These are phyloP conservation scores for Tuber melanosporum DNA, from an alignment of 495 filamentous ascomycete species.

Conservation along the genomic window DNA sequence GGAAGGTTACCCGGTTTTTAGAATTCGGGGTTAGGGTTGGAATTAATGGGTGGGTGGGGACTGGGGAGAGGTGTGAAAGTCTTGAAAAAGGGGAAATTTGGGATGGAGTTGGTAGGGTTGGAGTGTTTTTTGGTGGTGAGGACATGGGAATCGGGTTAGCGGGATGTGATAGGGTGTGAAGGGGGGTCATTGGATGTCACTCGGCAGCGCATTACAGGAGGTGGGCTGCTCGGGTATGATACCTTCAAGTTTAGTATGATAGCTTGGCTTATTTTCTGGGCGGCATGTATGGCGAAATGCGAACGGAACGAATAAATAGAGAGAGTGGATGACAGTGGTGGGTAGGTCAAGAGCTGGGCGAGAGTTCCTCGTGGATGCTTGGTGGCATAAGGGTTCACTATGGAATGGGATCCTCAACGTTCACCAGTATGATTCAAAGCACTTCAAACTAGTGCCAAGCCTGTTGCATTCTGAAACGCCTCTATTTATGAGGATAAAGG, in stretches of 20 bases:
- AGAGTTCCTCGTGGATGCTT: no score
- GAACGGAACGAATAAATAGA: neutral
- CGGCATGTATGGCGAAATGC: neutral
- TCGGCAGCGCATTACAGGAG: neutral
- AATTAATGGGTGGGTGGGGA: neutral
- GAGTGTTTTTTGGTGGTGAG: neutral
- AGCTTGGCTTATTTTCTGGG: neutral
- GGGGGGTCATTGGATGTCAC: neutral
- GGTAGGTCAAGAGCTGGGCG: neutral
- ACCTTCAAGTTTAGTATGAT: neutral
- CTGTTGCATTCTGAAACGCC: no score
- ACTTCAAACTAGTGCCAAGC: no score
- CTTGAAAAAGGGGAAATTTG: neutral
- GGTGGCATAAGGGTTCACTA: no score
- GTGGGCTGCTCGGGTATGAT: neutral
- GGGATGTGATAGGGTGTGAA: neutral
- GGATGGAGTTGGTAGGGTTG: neutral
- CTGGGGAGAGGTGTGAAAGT: neutral
- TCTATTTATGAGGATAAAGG: no score
- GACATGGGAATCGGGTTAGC: neutral
- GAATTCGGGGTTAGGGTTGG: conserved; percentile 7
- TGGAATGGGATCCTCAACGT: no score
- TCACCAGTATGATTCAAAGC: no score
- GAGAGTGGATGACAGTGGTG: neutral
- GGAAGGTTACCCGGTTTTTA: conserved; percentile 28